A percentile compares a stretch with the other conserved stretches of the same genome.
Evolutionary conservation across 2,329 filamentous ascomycete species (phyloP).

Genomic region (Apiospora arundinis): DNA sequence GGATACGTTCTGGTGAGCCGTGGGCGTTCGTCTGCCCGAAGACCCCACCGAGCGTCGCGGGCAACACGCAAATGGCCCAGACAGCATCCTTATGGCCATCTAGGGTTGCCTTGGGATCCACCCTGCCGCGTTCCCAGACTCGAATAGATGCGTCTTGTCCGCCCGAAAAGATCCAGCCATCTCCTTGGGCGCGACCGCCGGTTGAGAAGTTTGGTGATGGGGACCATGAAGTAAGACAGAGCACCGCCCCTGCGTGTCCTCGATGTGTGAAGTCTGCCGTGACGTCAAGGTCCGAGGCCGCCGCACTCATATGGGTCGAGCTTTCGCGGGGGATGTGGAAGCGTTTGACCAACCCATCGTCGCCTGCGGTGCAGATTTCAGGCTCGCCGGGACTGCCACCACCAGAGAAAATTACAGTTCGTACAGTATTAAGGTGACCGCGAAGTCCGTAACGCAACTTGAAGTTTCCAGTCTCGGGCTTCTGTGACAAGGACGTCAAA

Average conservation of each 20-base stretch:
- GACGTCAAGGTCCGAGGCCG: constrained; percentile 84
- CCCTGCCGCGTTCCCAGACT: constrained; percentile 93
- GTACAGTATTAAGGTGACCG: constrained; percentile 91
- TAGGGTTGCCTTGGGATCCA: constrained; percentile 93
- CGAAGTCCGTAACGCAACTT: constrained; percentile 91
- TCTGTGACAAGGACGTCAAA: constrained; percentile 56
- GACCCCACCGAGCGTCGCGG: constrained; percentile 78
- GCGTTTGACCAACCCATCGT: constrained; percentile 94
- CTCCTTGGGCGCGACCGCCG: constrained; percentile 84
- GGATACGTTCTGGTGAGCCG: constrained; percentile 82
- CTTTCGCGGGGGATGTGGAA: constrained; percentile 93
- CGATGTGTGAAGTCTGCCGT: constrained; percentile 94
- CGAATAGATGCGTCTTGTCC: constrained; percentile 92
- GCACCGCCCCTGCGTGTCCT: constrained; percentile 89
- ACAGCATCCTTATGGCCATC: constrained; percentile 96
- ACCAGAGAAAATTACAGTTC: constrained; percentile 94
- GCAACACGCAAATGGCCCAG: constrained; percentile 93
- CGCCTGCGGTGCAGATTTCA: constrained; percentile 94
- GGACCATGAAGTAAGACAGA: constrained; percentile 85
- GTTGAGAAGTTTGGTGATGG: constrained; percentile 88
- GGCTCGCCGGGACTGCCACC: constrained; percentile 95
- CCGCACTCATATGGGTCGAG: constrained; percentile 53
- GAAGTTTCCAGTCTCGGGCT: constrained; percentile 77
- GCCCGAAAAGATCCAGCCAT: constrained; percentile 98
- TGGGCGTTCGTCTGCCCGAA: constrained; percentile 79